Evolutionary conservation across 768 basidiomycete genomes (phyloP).

Genomic region (Hydnomerulius pinastri): DNA sequence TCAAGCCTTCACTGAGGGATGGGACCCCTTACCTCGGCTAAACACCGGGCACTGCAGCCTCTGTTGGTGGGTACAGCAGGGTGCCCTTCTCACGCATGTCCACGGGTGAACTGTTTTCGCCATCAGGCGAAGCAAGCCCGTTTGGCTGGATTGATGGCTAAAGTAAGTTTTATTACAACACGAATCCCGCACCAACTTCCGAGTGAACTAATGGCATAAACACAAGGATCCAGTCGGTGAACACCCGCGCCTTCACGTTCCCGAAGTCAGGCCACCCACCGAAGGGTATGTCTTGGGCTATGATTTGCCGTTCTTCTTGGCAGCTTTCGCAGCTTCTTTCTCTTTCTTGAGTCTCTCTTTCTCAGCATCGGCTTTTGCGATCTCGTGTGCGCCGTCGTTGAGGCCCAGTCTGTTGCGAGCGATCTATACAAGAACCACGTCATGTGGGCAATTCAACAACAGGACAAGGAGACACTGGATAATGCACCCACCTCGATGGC

Average conservation of each 20-base stretch:
- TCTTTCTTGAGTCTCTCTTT: slow-evolving; percentile 59
- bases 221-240: no score
- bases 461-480: slow-evolving; percentile 10
- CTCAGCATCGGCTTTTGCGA: slow-evolving; percentile 68
- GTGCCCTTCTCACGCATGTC: slow-evolving; percentile 14
- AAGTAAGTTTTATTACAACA: slow-evolving; percentile 1
- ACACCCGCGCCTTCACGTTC: no score
- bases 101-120: slow-evolving; percentile 18
- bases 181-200: not conserved
- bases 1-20: no score
- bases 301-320: slow-evolving; percentile 37
- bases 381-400: slow-evolving; percentile 83
- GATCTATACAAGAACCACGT: slow-evolving; percentile 52
- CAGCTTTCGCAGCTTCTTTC: slow-evolving; percentile 49
- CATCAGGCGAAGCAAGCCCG: not conserved
- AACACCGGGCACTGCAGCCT: no score
- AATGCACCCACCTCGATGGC: slow-evolving; percentile 71
- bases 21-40: no score
- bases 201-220: not conserved
- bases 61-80: no score
- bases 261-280: not conserved
- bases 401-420: slow-evolving; percentile 88
- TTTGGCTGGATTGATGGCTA: not conserved
- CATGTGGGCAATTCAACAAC: slow-evolving; percentile 1
- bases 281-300: slow-evolving; percentile 12